Evolutionary conservation across 2,329 filamentous ascomycete genomes (phyloP).

Genomic region (Hypomyces perniciosus): DNA sequence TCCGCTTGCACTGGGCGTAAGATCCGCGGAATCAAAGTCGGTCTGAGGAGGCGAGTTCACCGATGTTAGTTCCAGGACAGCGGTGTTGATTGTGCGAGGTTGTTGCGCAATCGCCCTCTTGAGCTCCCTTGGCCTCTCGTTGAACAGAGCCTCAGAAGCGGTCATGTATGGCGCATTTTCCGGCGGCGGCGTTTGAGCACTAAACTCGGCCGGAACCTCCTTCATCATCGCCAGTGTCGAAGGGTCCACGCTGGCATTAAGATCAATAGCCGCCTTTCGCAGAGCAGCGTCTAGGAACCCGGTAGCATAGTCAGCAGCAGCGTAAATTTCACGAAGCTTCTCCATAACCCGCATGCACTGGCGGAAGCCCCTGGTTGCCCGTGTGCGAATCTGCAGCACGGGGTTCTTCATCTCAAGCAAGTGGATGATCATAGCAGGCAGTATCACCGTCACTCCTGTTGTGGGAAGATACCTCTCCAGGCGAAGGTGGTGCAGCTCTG

Average conservation of each 20-base stretch:
- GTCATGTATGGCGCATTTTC: constrained; percentile 43
- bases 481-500: constrained; percentile 64
- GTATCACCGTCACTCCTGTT: constrained; percentile 81
- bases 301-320: constrained; percentile 92
- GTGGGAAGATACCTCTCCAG: constrained; percentile 79
- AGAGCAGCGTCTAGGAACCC: constrained; percentile 91
- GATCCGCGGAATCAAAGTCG: constrained; percentile 34
- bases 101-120: constrained; percentile 33
- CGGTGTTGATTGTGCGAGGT: constrained; percentile 33
- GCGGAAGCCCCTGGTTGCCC: constrained; percentile 74
- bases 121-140: constrained; percentile 24
- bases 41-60: constrained; percentile 40
- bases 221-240: constrained; percentile 31
- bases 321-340: constrained; percentile 80
- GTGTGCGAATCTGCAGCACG: constrained; percentile 62
- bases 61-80: constrained; percentile 29
- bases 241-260: constrained; percentile 38
- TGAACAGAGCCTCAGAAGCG: constrained; percentile 34
- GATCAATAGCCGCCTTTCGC: constrained; percentile 74
- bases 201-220: constrained; percentile 32
- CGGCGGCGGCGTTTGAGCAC: constrained; percentile 47
- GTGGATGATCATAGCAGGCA: constrained; percentile 91
- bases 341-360: constrained; percentile 92
- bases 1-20: constrained; percentile 42
- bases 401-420: constrained; percentile 86